Evolutionary conservation across 306 rosid genomes (phyloP), one percentile per base, ranked within the genome.

Genomic region (Dicorynia guianensis): DNA sequence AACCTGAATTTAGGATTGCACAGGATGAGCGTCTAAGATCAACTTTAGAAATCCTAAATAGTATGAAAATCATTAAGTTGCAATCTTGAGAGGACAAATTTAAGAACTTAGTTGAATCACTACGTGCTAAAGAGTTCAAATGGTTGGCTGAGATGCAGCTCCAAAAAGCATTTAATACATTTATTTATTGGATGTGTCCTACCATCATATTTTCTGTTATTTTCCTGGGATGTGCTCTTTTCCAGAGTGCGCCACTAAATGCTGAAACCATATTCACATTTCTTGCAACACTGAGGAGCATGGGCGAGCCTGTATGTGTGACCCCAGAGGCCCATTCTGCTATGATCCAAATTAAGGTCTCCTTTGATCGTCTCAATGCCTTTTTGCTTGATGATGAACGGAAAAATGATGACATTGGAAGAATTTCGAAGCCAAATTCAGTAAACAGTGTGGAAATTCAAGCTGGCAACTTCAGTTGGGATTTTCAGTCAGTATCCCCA

Each of bases 11-110:
- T 75, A 87, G 89, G 97, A 48, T 79, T 5, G 90, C 96, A 46
- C 96, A 93, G 54, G 98, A 93, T 11, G 88, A 85, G 76, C 71
- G 96, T 20, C 86, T 93, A n/a, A 81, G 97, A 54, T 77, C 89
- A 70, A 89, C 96, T 79, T 89, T 97, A 11, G 97, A 93, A 72
- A 80, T 91, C 55, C 92, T 91, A 3, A 91, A 91, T 54, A 91
- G 81, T 53, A 93, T 91, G 93, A 93, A 93, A 54, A 75, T 88
- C 83, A 91, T 93, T 4, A 93, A 89, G 72, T 72, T 93, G 15
- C 97, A 93, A 53, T 93, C 97, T 0, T 93, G 98, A 97, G 97
- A 86, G 64, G 92, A 85, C 3, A 87, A 89, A 8, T 93, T 93
- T 73, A 87, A 85, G 77, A 77, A 14, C 46, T 35, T 74, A 50